These are phyloP conservation scores for Neonectria hederae DNA, from an alignment of 2,329 filamentous ascomycete species.

Conservation along the genomic window DNA sequence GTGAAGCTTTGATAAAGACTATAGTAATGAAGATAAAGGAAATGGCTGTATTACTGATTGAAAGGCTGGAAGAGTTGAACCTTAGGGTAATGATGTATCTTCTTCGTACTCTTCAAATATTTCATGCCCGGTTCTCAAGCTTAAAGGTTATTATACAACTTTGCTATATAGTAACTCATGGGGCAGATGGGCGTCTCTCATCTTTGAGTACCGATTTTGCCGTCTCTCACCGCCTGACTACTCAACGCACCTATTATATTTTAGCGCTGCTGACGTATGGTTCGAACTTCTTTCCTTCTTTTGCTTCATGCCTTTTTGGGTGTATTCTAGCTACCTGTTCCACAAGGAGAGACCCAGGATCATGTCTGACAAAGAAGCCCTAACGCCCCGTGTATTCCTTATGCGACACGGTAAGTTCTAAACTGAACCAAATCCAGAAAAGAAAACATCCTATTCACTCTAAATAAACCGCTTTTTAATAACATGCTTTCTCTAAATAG, in stretches of 20 bases:
- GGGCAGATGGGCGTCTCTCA: no score
- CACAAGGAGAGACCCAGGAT: neutral
- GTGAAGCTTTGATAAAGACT: no score
- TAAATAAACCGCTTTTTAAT: neutral
- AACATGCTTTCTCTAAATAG: neutral
- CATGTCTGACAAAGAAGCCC: neutral
- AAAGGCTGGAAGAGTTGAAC: no score
- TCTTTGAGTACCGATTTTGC: neutral
- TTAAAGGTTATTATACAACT: no score
- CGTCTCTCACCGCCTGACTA: neutral
- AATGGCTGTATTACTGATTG: no score
- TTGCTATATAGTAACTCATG: no score
- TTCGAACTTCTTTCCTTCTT: neutral
- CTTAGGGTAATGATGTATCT: no score
- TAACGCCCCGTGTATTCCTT: conserved; percentile 1
- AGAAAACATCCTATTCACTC: neutral
- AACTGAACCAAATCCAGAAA: no score
- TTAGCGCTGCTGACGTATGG: neutral
- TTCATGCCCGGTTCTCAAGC: no score
- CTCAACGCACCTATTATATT: neutral
- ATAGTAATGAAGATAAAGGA: no score
- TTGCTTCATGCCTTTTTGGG: neutral
- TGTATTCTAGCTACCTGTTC: neutral
- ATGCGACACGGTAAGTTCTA: neutral
- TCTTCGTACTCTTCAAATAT: no score